These are phyloP conservation scores for Eutrema yunnanense DNA, from an alignment of 345 rosid genomes.

Conservation along the genomic window DNA sequence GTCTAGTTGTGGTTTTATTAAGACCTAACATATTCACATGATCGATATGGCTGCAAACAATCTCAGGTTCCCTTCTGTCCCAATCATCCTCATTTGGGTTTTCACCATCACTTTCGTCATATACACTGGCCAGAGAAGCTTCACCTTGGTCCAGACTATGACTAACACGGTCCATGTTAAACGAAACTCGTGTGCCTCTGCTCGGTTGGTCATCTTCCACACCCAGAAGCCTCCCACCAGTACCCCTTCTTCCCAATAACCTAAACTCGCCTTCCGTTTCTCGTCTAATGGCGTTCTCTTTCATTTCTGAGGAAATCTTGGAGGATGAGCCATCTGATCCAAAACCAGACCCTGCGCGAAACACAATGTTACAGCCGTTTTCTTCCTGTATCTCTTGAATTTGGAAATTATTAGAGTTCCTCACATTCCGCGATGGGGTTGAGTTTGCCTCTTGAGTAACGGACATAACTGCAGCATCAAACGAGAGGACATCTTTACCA, in stretches of 20 bases:
- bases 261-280: conserved; percentile 97
- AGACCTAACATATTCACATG: conserved; percentile 90
- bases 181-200: conserved; percentile 72
- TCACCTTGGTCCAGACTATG: conserved; percentile 54
- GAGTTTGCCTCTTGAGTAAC: conserved; percentile 64
- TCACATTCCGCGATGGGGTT: conserved; percentile 23
- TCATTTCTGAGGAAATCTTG: conserved; percentile 44
- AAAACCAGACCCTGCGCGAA: conserved; percentile 31
- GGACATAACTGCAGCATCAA: conserved; percentile 85
- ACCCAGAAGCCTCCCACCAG: conserved; percentile 61
- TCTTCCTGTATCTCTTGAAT: conserved; percentile 72
- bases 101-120: conserved; percentile 78
- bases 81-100: conserved; percentile 64
- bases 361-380: conserved; percentile 22
- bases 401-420: not conserved
- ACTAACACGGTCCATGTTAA: conserved; percentile 49
- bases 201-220: conserved; percentile 77
- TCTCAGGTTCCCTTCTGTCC: conserved; percentile 82
- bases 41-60: conserved; percentile 65
- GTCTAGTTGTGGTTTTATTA: conserved; percentile 70
- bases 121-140: conserved; percentile 44
- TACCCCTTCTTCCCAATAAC: conserved; percentile 70
- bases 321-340: conserved; percentile 47
- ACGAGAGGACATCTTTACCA: conserved; percentile 64
- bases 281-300: conserved; percentile 88